Base-by-base conservation (phyloP, 805 yeast genomes). In the Sungouiella blattae region DNA sequence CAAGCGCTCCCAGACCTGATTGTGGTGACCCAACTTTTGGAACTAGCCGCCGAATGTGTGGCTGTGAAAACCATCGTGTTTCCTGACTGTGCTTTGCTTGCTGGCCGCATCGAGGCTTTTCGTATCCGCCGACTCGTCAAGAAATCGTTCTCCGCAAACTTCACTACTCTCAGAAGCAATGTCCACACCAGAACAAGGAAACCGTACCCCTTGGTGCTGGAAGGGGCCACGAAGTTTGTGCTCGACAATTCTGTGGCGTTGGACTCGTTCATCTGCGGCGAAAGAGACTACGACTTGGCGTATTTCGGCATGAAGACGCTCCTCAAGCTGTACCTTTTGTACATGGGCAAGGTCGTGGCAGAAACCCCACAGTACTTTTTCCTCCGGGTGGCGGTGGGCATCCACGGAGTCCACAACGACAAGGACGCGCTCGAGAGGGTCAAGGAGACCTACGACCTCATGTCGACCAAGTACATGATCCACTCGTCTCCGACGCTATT, bases 401-500 rank as follows among this genome's bases (percentile, higher is more conserved):
- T 91, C 36, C 97, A 91, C 54, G 85, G 83, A 26, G 63, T 64
- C 29, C 75, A 85, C 55, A 62, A 87, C 15, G 73, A 72, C 26
- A 66, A 69, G 12, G 12, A 1, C 11, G 26, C 41, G 4, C 32
- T 44, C 9, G 33, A 17, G 11, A 23, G 28, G 7, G 95, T 78
- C 3, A 52, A 80, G 9, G 95, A 89, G 60, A 87, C 97, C 9
- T 91, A 89, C 61, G 75, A 84, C 46, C 64, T 83, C 52, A 89
- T 91, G 96, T 86, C 96, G 4, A 67, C 71, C 51, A 84, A 83
- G 59, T 85, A 80, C 57, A 87, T 91, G 66, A 86, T 89, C 32
- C 98, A 91, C 57, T 96, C 95, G 3, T 86, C 96, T 6, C 98
- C 98, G 8, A 91, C 98, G 1, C 67, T 91, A 40, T 91, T 85